These are phyloP conservation scores for Ophiostoma sp. DNA, from an alignment of 2,329 filamentous ascomycete genomes.

Conservation along the genomic window DNA sequence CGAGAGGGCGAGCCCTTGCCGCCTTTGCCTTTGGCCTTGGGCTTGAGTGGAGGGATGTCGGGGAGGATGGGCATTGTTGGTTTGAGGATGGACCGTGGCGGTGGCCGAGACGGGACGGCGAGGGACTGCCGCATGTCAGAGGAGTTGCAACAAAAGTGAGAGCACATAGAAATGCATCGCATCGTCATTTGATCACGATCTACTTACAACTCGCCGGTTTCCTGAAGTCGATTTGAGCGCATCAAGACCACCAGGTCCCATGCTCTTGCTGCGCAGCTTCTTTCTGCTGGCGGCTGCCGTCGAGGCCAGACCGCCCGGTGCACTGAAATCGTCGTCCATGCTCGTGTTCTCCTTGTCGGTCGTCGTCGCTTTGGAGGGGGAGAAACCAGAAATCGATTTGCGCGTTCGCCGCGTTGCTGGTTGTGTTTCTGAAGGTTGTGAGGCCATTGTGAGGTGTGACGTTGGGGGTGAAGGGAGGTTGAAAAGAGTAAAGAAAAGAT, in stretches of 20 bases:
- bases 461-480: neutral
- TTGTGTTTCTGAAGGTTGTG: slow-evolving; percentile 43
- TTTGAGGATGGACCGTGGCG: slow-evolving; percentile 74
- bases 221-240: slow-evolving; percentile 72
- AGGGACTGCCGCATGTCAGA: slow-evolving; percentile 48
- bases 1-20: slow-evolving; percentile 17
- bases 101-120: slow-evolving; percentile 52
- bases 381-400: slow-evolving; percentile 69
- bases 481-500: neutral
- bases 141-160: neutral
- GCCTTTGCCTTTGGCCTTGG: slow-evolving; percentile 51
- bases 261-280: slow-evolving; percentile 91
- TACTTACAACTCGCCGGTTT: slow-evolving; percentile 74
- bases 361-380: slow-evolving; percentile 47
- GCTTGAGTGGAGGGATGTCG: slow-evolving; percentile 68
- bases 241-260: slow-evolving; percentile 88
- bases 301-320: slow-evolving; percentile 35
- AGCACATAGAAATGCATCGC: slow-evolving; percentile 28
- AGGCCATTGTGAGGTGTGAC: slow-evolving; percentile 40
- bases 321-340: slow-evolving; percentile 58
- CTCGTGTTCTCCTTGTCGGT: slow-evolving; percentile 79
- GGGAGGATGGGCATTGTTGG: slow-evolving; percentile 68
- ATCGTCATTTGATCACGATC: slow-evolving; percentile 32
- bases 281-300: slow-evolving; percentile 54
- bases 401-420: slow-evolving; percentile 60